Base-by-base conservation (phyloP, 768 basidiomycete species). In the Paxillus involutus region DNA sequence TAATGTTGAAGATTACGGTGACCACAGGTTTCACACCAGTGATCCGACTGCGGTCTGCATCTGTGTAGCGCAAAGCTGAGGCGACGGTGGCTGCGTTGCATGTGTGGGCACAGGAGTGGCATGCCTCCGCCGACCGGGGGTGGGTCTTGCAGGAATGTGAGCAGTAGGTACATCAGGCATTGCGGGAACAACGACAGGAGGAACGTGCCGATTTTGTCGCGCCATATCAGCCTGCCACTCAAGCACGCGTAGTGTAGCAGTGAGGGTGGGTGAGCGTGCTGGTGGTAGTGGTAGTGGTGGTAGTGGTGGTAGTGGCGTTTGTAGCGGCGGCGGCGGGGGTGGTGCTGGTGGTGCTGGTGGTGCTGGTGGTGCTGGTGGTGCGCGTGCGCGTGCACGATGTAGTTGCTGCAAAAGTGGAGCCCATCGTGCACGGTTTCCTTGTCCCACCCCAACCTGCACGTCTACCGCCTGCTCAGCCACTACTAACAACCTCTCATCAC, bases 381-480 rank as follows among this genome's bases (percentile, higher is more conserved):
- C 55, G n/a, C 44, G 26, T 26, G 26, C 4, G 26, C 26, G 4
- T 6, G 26, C 6, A 26, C 6, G 55, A 26, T 14, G 49, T 16
- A 32, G 47, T 17, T 21, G 41, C 21, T 19, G 56, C 3, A 9
- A 69, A 40, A 70, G 63, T 26, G 58, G 64, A 4, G 78, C 72
- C 9, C 65, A 68, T 49, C 63, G 61, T 47, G 57, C 65, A 36
- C 69, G 73, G 21, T 63, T 58, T 0, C 41, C 60, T 5, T 73
- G 78, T 11, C n/a, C 48, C 16, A 7, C 58, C 4, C 75, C 69
- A 40, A 77, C 53, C 29, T 64, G 68, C 10, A 66, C 63, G 35
- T 78, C 73, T 17, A 81, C 80, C 19, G 78, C 71, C 29, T 71
- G 70, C 51, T 76, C 71, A 0, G 83, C 85, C 4, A 71, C 76